A percentile compares a stretch with the other conserved stretches of the same genome.
Evolutionary conservation across 1,284 basidiomycete species (phyloP).

Genomic region (Cutaneotrichosporon spelunceum): DNA sequence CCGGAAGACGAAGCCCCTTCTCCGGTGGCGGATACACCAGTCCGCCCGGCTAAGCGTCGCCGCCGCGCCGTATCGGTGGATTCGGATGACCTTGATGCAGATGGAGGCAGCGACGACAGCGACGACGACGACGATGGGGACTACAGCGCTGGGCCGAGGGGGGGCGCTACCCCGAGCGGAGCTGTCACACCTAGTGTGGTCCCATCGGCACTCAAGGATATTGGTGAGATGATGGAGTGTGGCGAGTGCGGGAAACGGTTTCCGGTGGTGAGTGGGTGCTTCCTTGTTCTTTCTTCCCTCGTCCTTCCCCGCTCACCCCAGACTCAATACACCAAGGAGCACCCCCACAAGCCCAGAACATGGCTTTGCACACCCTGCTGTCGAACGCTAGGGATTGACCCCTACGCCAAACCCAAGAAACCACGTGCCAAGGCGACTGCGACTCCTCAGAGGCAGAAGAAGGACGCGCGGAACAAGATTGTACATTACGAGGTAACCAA

Average conservation of each 20-base stretch:
- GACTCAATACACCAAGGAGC: constrained; percentile 75
- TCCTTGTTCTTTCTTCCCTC: too few relatives aligned
- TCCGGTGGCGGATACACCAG: constrained; percentile 33
- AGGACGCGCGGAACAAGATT: constrained; percentile 53
- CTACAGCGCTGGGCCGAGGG: constrained; percentile 7
- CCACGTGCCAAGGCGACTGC: constrained; percentile 56
- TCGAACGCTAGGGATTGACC: constrained; percentile 68
- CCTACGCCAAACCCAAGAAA: constrained; percentile 67
- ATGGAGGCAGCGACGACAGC: constrained; percentile 10
- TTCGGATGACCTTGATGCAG: constrained; percentile 66
- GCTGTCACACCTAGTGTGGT: constrained; percentile 25
- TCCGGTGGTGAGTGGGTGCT: constrained; percentile 67
- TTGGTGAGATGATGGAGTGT: constrained; percentile 79
- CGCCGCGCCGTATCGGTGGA: constrained; percentile 46
- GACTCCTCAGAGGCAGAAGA: constrained; percentile 48
- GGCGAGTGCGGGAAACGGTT: constrained; percentile 78
- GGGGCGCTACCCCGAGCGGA: constrained; percentile 4
- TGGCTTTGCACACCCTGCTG: constrained; percentile 77
- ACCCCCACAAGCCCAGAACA: constrained; percentile 62
- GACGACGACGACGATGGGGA: constrained; percentile 4
- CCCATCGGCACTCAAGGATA: constrained; percentile 58
- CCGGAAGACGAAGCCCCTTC: constrained; percentile 11
- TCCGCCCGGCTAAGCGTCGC: constrained; percentile 37
- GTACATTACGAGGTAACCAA: constrained; percentile 67
- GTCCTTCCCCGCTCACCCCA: constrained; percentile 52